phyloP scores from a whole-genome alignment of 2,329 filamentous ascomycete species.

The Sporothrix schenckii region DNA sequence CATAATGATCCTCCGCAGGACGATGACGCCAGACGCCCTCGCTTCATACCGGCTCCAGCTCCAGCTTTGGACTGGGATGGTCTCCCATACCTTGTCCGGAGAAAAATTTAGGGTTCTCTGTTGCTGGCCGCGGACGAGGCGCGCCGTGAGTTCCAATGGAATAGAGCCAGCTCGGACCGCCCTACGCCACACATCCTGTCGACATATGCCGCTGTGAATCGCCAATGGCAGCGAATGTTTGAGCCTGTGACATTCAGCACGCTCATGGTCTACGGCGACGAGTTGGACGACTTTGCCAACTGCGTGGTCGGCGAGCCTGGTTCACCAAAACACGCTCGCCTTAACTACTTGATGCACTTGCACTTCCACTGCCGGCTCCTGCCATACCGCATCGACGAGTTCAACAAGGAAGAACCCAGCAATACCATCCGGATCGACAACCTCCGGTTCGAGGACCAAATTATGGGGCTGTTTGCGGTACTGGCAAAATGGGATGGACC shows the following conservation, averaged over 20 bases:
- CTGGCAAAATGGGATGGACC: not conserved
- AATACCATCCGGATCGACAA: not conserved
- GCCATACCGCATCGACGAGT: not conserved
- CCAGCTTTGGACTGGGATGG: not conserved
- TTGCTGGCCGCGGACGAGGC: not conserved
- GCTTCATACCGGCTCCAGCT: not conserved
- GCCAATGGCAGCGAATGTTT: not conserved
- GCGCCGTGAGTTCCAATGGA: not conserved
- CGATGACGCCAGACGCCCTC: not conserved
- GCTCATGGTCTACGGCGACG: not conserved
- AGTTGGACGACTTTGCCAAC: not conserved
- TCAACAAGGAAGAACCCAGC: not conserved
- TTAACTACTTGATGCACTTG: not conserved
- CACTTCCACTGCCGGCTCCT: not conserved
- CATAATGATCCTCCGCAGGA: not conserved
- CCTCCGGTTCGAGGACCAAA: not conserved
- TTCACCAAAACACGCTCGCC: not conserved
- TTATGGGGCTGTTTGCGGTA: not conserved
- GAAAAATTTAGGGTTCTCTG: not conserved
- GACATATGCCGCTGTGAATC: not conserved
- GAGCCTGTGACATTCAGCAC: not conserved
- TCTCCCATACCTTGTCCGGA: not conserved
- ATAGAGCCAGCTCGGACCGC: not conserved
- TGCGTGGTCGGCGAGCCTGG: not conserved
- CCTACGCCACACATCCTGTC: not conserved